Base-by-base conservation (phyloP, 441 rosid species). In the Syzygium syzygioides region DNA sequence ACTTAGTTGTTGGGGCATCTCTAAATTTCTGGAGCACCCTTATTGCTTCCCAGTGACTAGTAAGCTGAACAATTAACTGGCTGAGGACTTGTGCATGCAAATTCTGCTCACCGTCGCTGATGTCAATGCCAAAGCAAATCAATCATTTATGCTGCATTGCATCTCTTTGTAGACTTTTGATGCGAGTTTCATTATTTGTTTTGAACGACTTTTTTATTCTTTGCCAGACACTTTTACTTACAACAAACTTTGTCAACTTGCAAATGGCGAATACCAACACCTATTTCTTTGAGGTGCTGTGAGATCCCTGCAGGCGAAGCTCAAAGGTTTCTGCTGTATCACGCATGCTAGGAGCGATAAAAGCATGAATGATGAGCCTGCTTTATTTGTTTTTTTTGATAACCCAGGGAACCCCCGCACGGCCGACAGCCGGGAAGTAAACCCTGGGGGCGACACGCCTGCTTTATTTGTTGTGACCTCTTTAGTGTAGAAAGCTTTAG, bases 201-300 rank as follows among this genome's bases (percentile, higher is more conserved):
- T 71, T 2, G 0, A 71, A 71, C 4, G 83, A 37, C 18, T 87
- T 66, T 45, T 86, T 57, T 86, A 62, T 37, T 84, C 62, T 57
- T 48, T 94, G 88, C 91, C 93, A 96, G 99, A 96, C 90, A 57
- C 94, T 28, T 10, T 88, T n/a, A 94, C 90, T 91, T 95, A 92
- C 92, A 95, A 96, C 86, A 95, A 95, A 93, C 96, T 97, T n/a
- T 96, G 99, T 87, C 94, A 95, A 93, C 97, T 97, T 64, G 97
- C 97, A 85, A 96, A 95, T 85, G 99, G 98, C 25, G 98, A 96
- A 76, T 97, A 92, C 91, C 95, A 94, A 90, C 92, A 94, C 86
- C 87, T 96, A 87, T 97, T 96, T 94, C 94, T 97, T 60, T 96
- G 92, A 94, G 79, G 34, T 76, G 52, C 66, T 45, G 26, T 20